A percentile compares a stretch with the other conserved stretches of the same genome.
These are phyloP conservation scores for Botryotinia globosa DNA, from an alignment of 2,329 filamentous ascomycete genomes.

Conservation along the genomic window DNA sequence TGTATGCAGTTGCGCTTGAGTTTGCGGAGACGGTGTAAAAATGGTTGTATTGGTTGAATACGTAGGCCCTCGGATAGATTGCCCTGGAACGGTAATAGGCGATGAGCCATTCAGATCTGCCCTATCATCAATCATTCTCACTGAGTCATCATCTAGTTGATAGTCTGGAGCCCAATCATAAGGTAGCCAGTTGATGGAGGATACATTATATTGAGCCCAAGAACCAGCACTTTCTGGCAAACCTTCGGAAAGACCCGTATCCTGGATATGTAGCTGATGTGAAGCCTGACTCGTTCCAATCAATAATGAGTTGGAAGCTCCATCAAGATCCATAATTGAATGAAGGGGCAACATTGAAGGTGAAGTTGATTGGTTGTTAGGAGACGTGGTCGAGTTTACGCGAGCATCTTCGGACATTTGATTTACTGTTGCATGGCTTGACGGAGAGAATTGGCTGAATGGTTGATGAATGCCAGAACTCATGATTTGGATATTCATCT, in stretches of 20 bases:
- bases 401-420: not conserved
- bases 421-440: not conserved
- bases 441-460: not conserved
- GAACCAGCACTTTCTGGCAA: not conserved
- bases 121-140: not conserved
- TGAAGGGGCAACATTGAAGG: not conserved
- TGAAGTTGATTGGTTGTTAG: not conserved
- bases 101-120: not conserved
- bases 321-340: not conserved
- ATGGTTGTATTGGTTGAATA: not conserved
- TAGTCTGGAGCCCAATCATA: constrained; percentile 31
- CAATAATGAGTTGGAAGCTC: not conserved
- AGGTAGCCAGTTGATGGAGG: constrained; percentile 34
- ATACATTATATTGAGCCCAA: constrained; percentile 28
- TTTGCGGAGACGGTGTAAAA: constrained; percentile 6
- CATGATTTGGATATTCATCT: not conserved
- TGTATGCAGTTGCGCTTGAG: constrained; percentile 11
- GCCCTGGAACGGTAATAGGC: constrained; percentile 9
- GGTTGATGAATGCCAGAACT: not conserved
- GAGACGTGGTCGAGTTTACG: not conserved
- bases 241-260: not conserved
- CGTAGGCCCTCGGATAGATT: not conserved
- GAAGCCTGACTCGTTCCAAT: not conserved
- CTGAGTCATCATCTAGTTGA: not conserved
- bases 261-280: not conserved